Base-by-base conservation (phyloP, 257 asterid genomes). In the Verbena officinalis region DNA sequence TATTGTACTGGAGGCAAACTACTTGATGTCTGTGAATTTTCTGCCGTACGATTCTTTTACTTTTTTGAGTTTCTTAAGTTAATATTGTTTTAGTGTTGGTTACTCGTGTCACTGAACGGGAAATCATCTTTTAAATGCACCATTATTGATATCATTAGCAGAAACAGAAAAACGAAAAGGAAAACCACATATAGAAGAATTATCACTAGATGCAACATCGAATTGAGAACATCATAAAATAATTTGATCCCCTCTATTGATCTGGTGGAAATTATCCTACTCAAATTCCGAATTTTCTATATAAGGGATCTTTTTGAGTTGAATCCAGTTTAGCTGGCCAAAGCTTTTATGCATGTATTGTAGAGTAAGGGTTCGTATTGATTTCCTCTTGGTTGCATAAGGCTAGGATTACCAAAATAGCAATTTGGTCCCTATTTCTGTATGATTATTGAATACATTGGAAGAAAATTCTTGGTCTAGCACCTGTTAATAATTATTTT, bases 1-100 rank as follows among this genome's bases (percentile, higher is more conserved):
- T 74, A 59, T 73, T 68, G 30, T 30, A 31, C 59, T 46, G 39
- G 34, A 59, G 50, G 30, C 31, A 62, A 23, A 48, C 20, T 12
- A 45, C 50, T 44, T 33, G 38, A 15, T 22, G 45, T 45, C 49
- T 62, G 12, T 58, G 24, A 46, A 36, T 34, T 42, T 61, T 60
- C 46, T 62, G 53, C 63, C 61, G n/a, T 44, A 42, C 65, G 58
- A 53, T 54, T 39, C 51, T 62, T 54, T 3, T 0, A 9, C 56
- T 42, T 64, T 45, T 9, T 42, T 22, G 55, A 17, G 21, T 48
- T 27, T 22, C 13, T 7, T 20, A 20, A 12, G 31, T 57, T 24
- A 22, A 38, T 52, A 24, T 21, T 15, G 9, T 27, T 40, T 31
- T 39, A 22, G 34, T 42, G 55, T 33, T 21, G 19, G 53, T 23